Base-by-base conservation (phyloP, 2,329 filamentous ascomycete species). In the Ascochyta clinopodiicola region DNA sequence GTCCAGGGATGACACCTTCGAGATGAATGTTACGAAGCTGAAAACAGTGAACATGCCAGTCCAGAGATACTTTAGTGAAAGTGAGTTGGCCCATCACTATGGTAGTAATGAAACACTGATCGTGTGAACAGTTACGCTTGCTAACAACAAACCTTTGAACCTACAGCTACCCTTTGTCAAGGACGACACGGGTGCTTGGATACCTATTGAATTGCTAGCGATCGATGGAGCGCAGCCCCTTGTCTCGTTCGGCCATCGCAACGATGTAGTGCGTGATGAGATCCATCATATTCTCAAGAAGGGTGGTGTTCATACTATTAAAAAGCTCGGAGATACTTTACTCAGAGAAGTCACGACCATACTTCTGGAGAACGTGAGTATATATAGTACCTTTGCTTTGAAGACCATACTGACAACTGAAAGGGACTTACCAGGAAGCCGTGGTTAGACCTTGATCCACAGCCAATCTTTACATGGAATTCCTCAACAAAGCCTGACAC, bases 101-200 rank as follows among this genome's bases (percentile, higher is more conserved):
- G 9, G 8, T 8, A 4, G 9, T 29, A 10, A 29, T 29, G 10
- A 9, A 10, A 37, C 10, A 12, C 19, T 21, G 17, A 19, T 17
- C 35, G 6, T 12, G 6, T 21, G 19, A 22, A 22, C 17, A 22
- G 35, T 37, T 37, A 37, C 17, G 22, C 35, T 37, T 17, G n/a
- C 35, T 4, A 37, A 21, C 19, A 12, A 21, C 17, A 13, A 9
- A 10, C 15, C 35, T 9, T 17, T 37, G 17, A 22, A 37, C 35
- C 15, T 12, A 6, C 10, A 17, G 12, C 17, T 45, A 4, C 43
- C 43, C 7, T 17, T 45, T 24, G 43, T 36, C 1, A 17, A 27
- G 24, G 43, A 45, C 32, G 15, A 45, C 9, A 45, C 21, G n/a
- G 31, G 32, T 17, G 43, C 43, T 19, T 45, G 43, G 43, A 45